Percentiles rank a stretch among this genome's conserved stretches.
These are phyloP conservation scores for Saccharomyces uvarum DNA, from an alignment of 1,139 yeast species.

Conservation along the genomic window DNA sequence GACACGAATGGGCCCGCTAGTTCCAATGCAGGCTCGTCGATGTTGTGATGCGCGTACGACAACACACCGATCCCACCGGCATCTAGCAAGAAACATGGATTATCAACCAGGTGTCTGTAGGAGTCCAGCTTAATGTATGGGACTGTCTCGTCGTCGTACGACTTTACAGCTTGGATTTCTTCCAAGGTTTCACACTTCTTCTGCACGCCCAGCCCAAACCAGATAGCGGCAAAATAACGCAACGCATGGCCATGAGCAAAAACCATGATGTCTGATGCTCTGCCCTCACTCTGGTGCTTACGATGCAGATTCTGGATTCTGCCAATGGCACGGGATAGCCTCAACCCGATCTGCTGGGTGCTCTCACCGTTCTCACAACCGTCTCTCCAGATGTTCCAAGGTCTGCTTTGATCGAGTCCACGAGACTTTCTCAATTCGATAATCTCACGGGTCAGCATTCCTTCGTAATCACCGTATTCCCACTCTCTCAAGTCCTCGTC, in stretches of 20 bases:
- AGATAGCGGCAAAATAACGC: conserved; percentile 80
- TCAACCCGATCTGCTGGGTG: conserved; percentile 51
- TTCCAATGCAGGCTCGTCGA: conserved; percentile 78
- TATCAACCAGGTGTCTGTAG: conserved; percentile 35
- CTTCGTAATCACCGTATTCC: conserved; percentile 96
- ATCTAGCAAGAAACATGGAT: conserved; percentile 78
- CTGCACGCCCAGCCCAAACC: conserved; percentile 47
- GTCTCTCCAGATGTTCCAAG: conserved; percentile 87
- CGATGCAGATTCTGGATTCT: conserved; percentile 57
- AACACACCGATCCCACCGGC: conserved; percentile 95
- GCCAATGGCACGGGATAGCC: conserved; percentile 63
- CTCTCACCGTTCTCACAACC: conserved; percentile 91
- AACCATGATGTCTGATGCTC: conserved; percentile 64
- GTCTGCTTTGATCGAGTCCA: conserved; percentile 48
- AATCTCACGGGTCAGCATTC: conserved; percentile 62
- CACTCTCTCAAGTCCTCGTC: conserved; percentile 80
- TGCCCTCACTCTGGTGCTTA: conserved; percentile 46
- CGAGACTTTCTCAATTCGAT: conserved; percentile 47
- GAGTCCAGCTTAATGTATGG: conserved; percentile 29
- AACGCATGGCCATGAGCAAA: conserved; percentile 92
- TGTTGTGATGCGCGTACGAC: conserved; percentile 77
- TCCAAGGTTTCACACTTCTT: conserved; percentile 24
- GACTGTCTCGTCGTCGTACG: conserved; percentile 28
- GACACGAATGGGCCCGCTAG: conserved; percentile 74
- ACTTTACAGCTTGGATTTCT: conserved; percentile 16